Evolutionary conservation across 176 grass and related monocot species (phyloP), one percentile per base, ranked within the genome.

Genomic region (Musa beccarii): DNA sequence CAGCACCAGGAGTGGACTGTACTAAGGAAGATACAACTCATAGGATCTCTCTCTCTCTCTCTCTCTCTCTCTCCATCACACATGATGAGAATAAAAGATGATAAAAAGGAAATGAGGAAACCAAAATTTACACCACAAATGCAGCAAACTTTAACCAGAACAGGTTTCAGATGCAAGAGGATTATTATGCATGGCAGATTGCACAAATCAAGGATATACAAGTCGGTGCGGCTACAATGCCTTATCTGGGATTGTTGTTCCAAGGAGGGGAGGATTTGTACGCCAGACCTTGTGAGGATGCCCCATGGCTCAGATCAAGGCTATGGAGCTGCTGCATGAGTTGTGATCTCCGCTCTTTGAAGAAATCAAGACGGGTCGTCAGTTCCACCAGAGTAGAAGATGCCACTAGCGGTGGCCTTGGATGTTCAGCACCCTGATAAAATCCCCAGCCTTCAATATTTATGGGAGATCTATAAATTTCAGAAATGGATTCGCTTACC

Each of bases 301-400:
- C 63, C 50, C 90, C 86, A 81, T 92, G 89, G 22, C 90, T 88
- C 74, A 99, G 86, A 92, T 95, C 91, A 22, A 99, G 91, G 75
- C 91, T 88, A 65, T 99, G 96, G 29, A 99, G 84, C 29, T 99
- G 96, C 73, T 99, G 91, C 91, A 99, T 99, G 73, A 99, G 69
- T 62, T 99, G 96, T 8, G 96, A 89, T 79, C 96, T 79, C 49
- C 91, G 82, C 74, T 95, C 96, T 79, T 92, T 99, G 83, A 99
- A 99, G 87, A 99, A 99, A 88, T 99, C 96, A 59, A 99, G 85
- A 11, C 96, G 85, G 43, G 86, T 92, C 1, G 91, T 88, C 15
- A 99, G 75, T 59, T 99, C 96, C 56, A 95, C 91, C 68, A 99
- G 72, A 28, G 91, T 95, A 55, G 96, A 95, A 12, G 96, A 99